Evolutionary conservation across 768 basidiomycete genomes (phyloP).

Genomic region (Chalciporus sphaerocephalus): DNA sequence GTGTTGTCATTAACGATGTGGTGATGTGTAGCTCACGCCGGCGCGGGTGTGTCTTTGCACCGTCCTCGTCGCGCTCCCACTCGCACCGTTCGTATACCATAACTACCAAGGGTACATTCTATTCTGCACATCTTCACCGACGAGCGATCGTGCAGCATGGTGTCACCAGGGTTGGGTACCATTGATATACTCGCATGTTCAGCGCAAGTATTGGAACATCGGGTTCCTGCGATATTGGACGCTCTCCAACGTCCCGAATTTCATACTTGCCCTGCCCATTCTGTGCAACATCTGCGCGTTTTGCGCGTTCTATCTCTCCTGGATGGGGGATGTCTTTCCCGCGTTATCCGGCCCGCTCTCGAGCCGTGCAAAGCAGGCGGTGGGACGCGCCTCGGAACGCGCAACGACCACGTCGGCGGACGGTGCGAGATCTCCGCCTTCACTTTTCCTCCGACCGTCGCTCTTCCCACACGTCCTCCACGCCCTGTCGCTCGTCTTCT

Average conservation of each 20-base stretch:
- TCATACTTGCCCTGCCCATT: constrained; percentile 72
- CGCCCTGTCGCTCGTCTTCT: constrained; percentile 52
- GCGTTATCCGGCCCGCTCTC: background rate
- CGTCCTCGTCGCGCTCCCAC: constrained; percentile 42
- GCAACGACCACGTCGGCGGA: background rate
- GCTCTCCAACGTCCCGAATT: constrained; percentile 78
- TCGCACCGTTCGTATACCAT: constrained; percentile 67
- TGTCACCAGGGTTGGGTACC: constrained; percentile 53
- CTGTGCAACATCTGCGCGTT: constrained; percentile 46
- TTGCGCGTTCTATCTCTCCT: constrained; percentile 23
- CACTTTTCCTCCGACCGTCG: constrained; percentile 37
- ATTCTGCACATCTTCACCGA: constrained; percentile 52
- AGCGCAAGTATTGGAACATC: constrained; percentile 80
- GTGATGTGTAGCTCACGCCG: constrained; percentile 33
- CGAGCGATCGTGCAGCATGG: constrained; percentile 46
- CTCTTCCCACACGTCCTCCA: constrained; percentile 75
- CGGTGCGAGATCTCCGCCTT: no score
- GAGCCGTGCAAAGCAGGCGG: background rate
- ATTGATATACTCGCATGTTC: constrained; percentile 77
- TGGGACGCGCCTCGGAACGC: constrained; percentile 3
- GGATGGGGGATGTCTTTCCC: constrained; percentile 3
- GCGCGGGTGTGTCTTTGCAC: constrained; percentile 34
- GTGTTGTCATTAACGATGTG: background rate
- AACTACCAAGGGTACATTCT: constrained; percentile 60
- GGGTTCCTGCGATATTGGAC: constrained; percentile 90